phyloP scores from a whole-genome alignment of 345 rosid species.

The Sisymbrium altissimum region DNA sequence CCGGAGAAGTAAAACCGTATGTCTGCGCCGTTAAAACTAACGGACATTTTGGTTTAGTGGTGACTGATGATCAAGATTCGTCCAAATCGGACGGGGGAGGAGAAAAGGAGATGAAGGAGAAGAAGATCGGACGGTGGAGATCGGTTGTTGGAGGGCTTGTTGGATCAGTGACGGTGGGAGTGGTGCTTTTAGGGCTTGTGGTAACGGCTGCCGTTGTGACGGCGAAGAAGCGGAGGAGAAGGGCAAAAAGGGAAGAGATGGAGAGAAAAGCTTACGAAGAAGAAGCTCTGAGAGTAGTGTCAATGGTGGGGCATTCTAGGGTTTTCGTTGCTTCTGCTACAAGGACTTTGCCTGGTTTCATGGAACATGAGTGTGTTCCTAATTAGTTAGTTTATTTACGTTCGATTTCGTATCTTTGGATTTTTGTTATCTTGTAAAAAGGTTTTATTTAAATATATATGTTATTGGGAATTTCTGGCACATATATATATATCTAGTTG shows the following conservation, averaged over 20 bases:
- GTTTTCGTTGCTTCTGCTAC: slow-evolving; percentile 67
- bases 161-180: slow-evolving; percentile 63
- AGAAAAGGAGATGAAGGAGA: slow-evolving; percentile 24
- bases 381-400: slow-evolving; percentile 16
- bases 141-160: slow-evolving; percentile 70
- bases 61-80: slow-evolving; percentile 29
- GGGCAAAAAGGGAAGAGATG: slow-evolving; percentile 69
- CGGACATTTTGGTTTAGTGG: slow-evolving; percentile 83
- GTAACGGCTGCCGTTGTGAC: slow-evolving; percentile 62
- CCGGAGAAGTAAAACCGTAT: slow-evolving; percentile 42
- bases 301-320: slow-evolving; percentile 90
- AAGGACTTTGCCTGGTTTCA: slow-evolving; percentile 55
- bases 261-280: slow-evolving; percentile 92
- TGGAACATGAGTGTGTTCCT: slow-evolving; percentile 59
- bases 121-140: slow-evolving; percentile 68
- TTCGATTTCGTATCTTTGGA: not conserved
- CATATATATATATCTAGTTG: not conserved
- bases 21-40: slow-evolving; percentile 58
- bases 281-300: slow-evolving; percentile 80
- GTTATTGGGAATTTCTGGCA: not conserved
- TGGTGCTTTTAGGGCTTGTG: slow-evolving; percentile 61
- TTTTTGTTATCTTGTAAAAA: not conserved
- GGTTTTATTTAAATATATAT: not conserved
- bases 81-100: slow-evolving; percentile 50
- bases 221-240: slow-evolving; percentile 80